Conservation (phyloP, 1,284 basidiomycete species). For the Sparassis latifolia region DNA sequence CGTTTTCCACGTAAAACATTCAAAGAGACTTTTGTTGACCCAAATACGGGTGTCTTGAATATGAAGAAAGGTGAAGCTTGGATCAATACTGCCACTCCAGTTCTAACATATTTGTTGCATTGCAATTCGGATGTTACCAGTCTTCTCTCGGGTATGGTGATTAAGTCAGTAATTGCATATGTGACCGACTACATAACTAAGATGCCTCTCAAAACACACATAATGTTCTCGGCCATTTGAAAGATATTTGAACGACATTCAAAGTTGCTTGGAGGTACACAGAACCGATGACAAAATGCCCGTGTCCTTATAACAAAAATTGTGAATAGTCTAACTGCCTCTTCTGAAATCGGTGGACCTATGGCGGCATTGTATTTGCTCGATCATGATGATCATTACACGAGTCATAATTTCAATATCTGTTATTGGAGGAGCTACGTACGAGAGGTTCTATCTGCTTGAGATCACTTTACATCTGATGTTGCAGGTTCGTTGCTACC, state of each 20-base stretch:
- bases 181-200: conserved; percentile 37
- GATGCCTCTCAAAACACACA: conserved; percentile 26
- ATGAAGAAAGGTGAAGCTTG: conserved; percentile 28
- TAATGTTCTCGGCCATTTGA: conserved; percentile 27
- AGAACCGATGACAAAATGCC: conserved; percentile 13
- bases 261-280: not conserved
- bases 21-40: not conserved
- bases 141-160: conserved; percentile 29
- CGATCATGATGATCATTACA: conserved; percentile 12
- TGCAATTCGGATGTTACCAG: conserved; percentile 32
- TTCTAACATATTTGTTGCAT: conserved; percentile 26
- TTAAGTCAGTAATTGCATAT: conserved; percentile 32
- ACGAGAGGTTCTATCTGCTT: not conserved
- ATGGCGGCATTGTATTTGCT: conserved; percentile 9
- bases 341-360: conserved; percentile 10
- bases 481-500: not conserved
- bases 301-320: conserved; percentile 20
- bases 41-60: conserved; percentile 19
- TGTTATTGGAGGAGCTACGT: not conserved
- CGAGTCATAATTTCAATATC: conserved; percentile 6
- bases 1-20: not conserved
- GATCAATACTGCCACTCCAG: conserved; percentile 27
- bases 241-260: not conserved
- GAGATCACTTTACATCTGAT: not conserved
- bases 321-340: conserved; percentile 8